These are phyloP conservation scores for Gaillardinia entomophila DNA, from an alignment of 805 yeast genomes.

Conservation along the genomic window DNA sequence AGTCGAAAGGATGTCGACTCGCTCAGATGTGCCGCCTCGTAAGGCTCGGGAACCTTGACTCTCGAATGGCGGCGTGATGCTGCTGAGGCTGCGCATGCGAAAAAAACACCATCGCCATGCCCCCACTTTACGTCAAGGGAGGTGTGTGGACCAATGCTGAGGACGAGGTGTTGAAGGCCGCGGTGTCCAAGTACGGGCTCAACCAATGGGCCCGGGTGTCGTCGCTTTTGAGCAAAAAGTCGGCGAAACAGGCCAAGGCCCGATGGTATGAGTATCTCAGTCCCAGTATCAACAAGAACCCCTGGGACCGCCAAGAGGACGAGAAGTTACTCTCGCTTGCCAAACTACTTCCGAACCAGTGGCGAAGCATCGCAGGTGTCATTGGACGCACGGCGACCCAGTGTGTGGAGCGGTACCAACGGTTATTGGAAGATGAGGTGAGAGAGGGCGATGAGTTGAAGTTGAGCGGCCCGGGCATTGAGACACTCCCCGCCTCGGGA, in stretches of 20 bases:
- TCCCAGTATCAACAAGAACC: constrained; percentile 58
- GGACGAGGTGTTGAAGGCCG: constrained; percentile 86
- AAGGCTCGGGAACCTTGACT: too few species aligned
- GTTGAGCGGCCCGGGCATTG: constrained; percentile 49
- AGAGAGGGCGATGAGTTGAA: constrained; percentile 26
- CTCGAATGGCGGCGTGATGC: too few species aligned
- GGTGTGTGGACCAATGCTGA: constrained; percentile 85
- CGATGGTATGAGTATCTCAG: constrained; percentile 88
- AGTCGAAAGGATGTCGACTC: too few species aligned
- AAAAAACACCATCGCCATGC: constrained; percentile 16
- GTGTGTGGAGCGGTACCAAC: constrained; percentile 81
- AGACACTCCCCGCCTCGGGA: constrained; percentile 40
- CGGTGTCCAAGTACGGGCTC: constrained; percentile 87
- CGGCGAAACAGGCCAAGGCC: constrained; percentile 87
- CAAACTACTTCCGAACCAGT: constrained; percentile 78
- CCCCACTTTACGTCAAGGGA: constrained; percentile 72
- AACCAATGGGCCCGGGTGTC: constrained; percentile 95
- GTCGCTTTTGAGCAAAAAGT: constrained; percentile 75
- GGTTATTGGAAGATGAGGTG: constrained; percentile 49
- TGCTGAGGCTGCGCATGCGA: not conserved
- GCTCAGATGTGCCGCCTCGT: too few species aligned
- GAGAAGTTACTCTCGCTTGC: constrained; percentile 61
- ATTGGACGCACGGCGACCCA: constrained; percentile 83
- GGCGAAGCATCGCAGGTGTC: constrained; percentile 84
- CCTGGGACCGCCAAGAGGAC: constrained; percentile 78